Conservation (phyloP, 2,329 filamentous ascomycete genomes). For the Kalaharituber pfeilii region DNA sequence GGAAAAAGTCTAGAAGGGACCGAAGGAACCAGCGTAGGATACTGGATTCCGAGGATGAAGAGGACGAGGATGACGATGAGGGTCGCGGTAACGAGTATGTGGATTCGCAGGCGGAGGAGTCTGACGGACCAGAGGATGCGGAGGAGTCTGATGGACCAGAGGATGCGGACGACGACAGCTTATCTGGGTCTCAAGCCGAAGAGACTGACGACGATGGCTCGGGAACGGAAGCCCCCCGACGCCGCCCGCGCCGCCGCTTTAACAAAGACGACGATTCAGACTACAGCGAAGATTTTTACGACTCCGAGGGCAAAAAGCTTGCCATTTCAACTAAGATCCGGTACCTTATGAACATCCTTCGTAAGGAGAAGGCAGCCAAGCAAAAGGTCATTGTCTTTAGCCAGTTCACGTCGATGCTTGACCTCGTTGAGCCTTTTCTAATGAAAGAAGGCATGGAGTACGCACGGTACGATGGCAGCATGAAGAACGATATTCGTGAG, state of each 20-base stretch:
- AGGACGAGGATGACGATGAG: conserved; percentile 46
- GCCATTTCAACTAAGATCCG: conserved; percentile 79
- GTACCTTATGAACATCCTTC: conserved; percentile 63
- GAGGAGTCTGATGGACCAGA: conserved; percentile 15
- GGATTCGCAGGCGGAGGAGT: conserved; percentile 23
- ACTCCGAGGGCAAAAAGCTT: conserved; percentile 28
- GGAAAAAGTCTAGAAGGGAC: conserved; percentile 36
- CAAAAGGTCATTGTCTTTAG: conserved; percentile 99
- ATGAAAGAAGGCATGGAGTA: conserved; percentile 55
- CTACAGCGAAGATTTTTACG: conserved; percentile 24
- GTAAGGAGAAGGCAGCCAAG: conserved; percentile 49
- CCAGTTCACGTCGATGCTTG: conserved; percentile 95
- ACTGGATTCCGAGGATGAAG: conserved; percentile 40
- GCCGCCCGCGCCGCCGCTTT: neutral
- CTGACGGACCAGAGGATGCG: conserved; percentile 18
- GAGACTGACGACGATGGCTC: conserved; percentile 15
- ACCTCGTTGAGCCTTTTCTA: conserved; percentile 86
- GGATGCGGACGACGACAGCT: conserved; percentile 21
- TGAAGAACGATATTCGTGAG: conserved; percentile 86
- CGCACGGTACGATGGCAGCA: conserved; percentile 83
- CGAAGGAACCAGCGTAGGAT: conserved; percentile 30
- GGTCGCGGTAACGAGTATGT: conserved; percentile 26
- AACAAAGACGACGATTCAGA: conserved; percentile 25
- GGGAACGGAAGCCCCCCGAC: conserved; percentile 8
- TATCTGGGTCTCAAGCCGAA: conserved; percentile 18